Conservation (phyloP, 306 rosid species). For the Quercus bicolor region DNA sequence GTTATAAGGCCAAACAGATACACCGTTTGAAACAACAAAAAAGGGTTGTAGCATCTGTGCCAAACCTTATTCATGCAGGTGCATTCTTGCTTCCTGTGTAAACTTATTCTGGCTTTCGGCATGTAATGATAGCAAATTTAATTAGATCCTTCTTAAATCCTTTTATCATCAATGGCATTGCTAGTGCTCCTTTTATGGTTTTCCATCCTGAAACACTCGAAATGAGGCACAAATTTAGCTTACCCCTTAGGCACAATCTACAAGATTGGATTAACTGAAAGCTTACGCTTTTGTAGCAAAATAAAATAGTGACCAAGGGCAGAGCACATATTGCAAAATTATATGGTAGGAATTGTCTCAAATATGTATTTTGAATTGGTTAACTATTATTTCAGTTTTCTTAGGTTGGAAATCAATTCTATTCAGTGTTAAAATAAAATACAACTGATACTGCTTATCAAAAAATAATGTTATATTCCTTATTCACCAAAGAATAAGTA, state of each 20-base stretch:
- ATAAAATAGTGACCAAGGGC: background rate
- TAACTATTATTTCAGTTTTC: too few relatives aligned
- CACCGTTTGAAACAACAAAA: background rate
- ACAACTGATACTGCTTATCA: too few relatives aligned
- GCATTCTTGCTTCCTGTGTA: background rate
- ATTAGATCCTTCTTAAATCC: constrained; percentile 79
- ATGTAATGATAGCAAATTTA: constrained; percentile 72
- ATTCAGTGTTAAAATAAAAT: too few relatives aligned
- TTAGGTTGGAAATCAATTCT: too few relatives aligned
- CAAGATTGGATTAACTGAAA: background rate
- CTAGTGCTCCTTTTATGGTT: constrained; percentile 81
- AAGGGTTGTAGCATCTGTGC: background rate
- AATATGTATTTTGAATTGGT: too few relatives aligned
- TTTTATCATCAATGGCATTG: constrained; percentile 89
- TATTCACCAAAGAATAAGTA: too few relatives aligned
- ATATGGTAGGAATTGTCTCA: background rate
- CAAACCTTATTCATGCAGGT: background rate
- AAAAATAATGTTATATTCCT: too few relatives aligned
- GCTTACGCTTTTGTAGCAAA: background rate
- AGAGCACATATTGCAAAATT: background rate
- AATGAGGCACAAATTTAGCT: background rate
- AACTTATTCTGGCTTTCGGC: constrained; percentile 54
- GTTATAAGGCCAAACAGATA: too few relatives aligned
- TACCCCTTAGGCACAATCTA: background rate
- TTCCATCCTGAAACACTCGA: constrained; percentile 46